These are phyloP conservation scores for Asterionellopsis glacialis DNA, from an alignment of 108 stramenopile species.

Conservation along the genomic window DNA sequence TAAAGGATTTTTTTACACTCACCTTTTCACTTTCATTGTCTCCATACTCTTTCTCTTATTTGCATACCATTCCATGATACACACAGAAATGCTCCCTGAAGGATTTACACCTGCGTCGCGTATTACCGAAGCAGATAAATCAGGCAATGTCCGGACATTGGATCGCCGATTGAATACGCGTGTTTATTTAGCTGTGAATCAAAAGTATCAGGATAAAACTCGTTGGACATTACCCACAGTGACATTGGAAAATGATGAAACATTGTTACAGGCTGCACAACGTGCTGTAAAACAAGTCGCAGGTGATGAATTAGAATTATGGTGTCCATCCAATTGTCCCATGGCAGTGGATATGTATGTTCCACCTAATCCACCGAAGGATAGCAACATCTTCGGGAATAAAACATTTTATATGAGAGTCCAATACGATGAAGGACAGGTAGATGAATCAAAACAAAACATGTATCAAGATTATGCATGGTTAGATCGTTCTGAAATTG, in stretches of 20 bases:
- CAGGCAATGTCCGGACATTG: constrained; percentile 55
- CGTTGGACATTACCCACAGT: constrained; percentile 67
- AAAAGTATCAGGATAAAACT: constrained; percentile 15
- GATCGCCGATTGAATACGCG: constrained; percentile 66
- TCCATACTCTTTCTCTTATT: not conserved
- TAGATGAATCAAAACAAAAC: constrained; percentile 21
- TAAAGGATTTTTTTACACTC: not conserved
- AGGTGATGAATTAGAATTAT: constrained; percentile 45
- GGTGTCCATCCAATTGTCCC: constrained; percentile 62
- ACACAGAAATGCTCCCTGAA: constrained; percentile 40
- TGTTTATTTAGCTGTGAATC: constrained; percentile 55
- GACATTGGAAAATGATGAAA: constrained; percentile 41
- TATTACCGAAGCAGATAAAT: constrained; percentile 76
- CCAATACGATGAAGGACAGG: constrained; percentile 60
- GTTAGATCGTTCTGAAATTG: constrained; percentile 67
- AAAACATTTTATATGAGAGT: constrained; percentile 78
- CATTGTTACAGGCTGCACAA: constrained; percentile 49
- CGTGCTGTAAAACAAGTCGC: constrained; percentile 27
- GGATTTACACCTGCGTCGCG: constrained; percentile 68
- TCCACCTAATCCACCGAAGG: constrained; percentile 15
- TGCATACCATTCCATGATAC: not conserved
- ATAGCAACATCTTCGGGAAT: constrained; percentile 53
- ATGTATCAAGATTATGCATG: constrained; percentile 65
- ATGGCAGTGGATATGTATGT: constrained; percentile 59
- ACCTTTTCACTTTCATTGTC: too few relatives aligned